Conservation (phyloP, 441 rosid genomes). For the Theobroma grandiflorum region DNA sequence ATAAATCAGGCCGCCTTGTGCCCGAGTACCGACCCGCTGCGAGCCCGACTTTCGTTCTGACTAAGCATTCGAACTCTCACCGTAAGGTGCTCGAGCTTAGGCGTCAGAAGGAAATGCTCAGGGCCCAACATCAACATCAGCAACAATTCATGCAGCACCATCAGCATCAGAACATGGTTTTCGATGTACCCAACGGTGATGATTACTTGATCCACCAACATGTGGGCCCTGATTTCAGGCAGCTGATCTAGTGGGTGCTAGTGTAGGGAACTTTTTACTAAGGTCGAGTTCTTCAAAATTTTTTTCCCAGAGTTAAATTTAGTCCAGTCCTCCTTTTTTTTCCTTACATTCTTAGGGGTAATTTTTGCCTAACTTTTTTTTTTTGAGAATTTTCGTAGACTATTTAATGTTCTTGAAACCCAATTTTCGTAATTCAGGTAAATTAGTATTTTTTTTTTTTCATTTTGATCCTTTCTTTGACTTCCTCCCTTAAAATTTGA, state of each 20-base stretch:
- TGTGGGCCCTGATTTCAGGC: conserved; percentile 74
- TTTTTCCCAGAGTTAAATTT: conserved; percentile 21
- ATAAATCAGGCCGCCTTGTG: conserved; percentile 86
- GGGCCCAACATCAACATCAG: conserved; percentile 56
- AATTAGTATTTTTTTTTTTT: background rate
- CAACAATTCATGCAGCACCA: conserved; percentile 57
- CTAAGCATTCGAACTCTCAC: conserved; percentile 90
- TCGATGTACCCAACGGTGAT: conserved; percentile 68
- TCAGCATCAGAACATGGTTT: conserved; percentile 58
- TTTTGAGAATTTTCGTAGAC: conserved; percentile 19
- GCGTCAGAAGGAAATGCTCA: conserved; percentile 71
- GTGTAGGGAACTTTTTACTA: conserved; percentile 28
- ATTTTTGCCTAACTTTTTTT: conserved; percentile 24
- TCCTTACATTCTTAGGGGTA: conserved; percentile 20
- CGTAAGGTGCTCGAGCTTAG: conserved; percentile 92
- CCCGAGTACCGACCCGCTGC: conserved; percentile 94
- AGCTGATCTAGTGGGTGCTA: conserved; percentile 51
- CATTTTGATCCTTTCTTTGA: background rate
- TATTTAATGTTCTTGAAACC: conserved; percentile 26
- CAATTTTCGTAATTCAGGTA: conserved; percentile 31
- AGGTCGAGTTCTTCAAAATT: conserved; percentile 13
- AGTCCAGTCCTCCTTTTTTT: conserved; percentile 29
- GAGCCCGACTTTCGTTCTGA: conserved; percentile 83
- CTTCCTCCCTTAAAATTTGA: background rate
- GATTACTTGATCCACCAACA: conserved; percentile 75